Evolutionary conservation across 1,284 basidiomycete genomes (phyloP).

Genomic region (Pseudozyma pruni): DNA sequence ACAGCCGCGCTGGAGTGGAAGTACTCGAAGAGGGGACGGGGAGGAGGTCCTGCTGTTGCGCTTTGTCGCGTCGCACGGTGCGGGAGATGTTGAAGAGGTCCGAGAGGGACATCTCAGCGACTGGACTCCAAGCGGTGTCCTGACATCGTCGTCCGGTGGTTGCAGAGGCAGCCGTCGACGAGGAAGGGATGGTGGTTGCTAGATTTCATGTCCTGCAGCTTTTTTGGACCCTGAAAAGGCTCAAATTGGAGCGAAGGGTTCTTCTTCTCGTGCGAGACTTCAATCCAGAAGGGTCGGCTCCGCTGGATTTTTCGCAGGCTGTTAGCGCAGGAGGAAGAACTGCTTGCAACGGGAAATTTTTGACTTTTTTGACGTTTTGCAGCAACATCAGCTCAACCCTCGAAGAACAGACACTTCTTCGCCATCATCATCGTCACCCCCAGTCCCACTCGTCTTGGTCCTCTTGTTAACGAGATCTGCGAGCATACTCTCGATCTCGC

Average conservation of each 20-base stretch:
- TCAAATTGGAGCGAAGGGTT: neutral
- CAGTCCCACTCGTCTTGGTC: too few species aligned
- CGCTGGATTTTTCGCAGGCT: constrained; percentile 5
- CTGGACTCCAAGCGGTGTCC: neutral
- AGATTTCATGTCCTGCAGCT: neutral
- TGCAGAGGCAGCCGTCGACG: neutral
- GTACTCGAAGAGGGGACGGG: constrained; percentile 20
- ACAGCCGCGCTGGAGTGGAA: constrained; percentile 30
- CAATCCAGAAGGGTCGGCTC: constrained; percentile 14
- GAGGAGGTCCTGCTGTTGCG: constrained; percentile 28
- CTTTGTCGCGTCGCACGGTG: constrained; percentile 45
- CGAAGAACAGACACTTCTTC: constrained; percentile 7
- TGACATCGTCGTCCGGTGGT: neutral
- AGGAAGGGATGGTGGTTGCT: neutral
- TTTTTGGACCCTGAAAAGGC: constrained; percentile 9
- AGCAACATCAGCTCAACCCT: neutral
- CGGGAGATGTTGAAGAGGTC: constrained; percentile 58
- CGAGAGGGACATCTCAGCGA: constrained; percentile 23
- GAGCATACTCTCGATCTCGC: neutral
- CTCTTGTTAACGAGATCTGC: too few species aligned
- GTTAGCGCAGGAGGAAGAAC: constrained; percentile 14
- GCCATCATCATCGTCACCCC: constrained; percentile 17
- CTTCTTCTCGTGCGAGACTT: neutral
- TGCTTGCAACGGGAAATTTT: constrained; percentile 29
- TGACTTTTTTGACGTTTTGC: constrained; percentile 40